Base-by-base conservation (phyloP, 2,329 filamentous ascomycete genomes). In the Plectosphaerella cucumerina region DNA sequence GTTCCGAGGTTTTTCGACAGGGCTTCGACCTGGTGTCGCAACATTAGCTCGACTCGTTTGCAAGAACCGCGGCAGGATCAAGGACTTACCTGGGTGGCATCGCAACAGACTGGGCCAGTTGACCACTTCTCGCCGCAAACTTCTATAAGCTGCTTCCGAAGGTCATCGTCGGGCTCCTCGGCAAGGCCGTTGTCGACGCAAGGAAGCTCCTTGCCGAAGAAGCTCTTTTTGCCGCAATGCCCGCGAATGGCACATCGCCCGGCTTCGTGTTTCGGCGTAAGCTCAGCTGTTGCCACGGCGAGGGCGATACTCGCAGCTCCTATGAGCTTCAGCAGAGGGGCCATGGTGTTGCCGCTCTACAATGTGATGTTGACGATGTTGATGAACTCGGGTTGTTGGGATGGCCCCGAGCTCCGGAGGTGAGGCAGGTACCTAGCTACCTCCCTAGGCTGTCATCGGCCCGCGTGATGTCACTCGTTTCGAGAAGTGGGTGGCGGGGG, bases 131-230 rank as follows among this genome's bases (percentile, higher is more conserved):
- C 77, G 39, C 95, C 94, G 65, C 94, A 99, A 18, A 99, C 78
- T 18, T 85, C 82, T 18, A 96, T 85, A 49, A 99, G 77, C 71
- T 93, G 86, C 61, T 87, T 77, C 55, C 91, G 84, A 53, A 90
- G 77, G 50, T 83, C 80, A 8, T 81, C 78, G 20, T 87, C 82
- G 2, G 93, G 93, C 33, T 87, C 80, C 56, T 85, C 76, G 34
- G 94, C 94, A 34, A 86, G 74, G 4, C 79, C 91, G 66, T 99
- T 99, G 71, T 99, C 93, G 14, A 92, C 85, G 65, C 94, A 99
- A 4, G 94, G 94, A 54, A 97, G 77, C 59, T 96, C 84, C 52
- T 90, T 87, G 50, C 91, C 90, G 62, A 97, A 97, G 66, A 94
- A 87, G 56, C 87, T 86, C 70, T 93, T 86, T 69, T 91, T 92